Evolutionary conservation across 2,329 filamentous ascomycete genomes (phyloP), one percentile per base, ranked within the genome.

Genomic region (Mycosphaerella arachidis): DNA sequence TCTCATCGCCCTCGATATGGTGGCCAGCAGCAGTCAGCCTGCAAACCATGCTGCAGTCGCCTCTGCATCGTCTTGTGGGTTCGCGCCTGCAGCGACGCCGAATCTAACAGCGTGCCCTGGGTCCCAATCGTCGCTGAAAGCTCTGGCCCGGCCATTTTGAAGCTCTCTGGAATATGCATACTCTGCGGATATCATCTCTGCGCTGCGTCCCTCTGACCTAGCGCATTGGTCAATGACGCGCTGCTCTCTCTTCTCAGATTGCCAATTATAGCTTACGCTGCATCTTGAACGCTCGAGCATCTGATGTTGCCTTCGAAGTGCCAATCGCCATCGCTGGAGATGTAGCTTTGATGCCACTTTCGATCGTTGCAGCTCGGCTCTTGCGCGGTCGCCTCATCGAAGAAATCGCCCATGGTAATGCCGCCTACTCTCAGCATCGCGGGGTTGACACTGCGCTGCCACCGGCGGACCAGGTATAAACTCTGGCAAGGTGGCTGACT

Each of bases 261-360:
- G 29, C 12, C 27, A 31, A 10, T n/a, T 29, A 31, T 18, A 29
- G 50, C 50, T 52, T 35, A 52, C 27, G 30, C 27, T 52, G 50
- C 50, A 33, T 52, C 50, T 56, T 67, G 64, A 33, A 67, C 57
- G 30, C 57, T 58, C 55, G 60, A 68, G 58, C 68, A 70, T 52
- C 62, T 63, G 53, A 73, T 68, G 37, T 66, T 69, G 9, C 72
- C 72, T 56, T 74, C 72, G 56, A 74, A 72, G 58, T 74, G 72
- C 72, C 72, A 74, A 56, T 74, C 72, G 2, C 65, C 55, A 64
- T 74, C 72, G 33, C 64, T 69, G 8, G 63, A 67, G 46, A 73
- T 68, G 35, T 68, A 73, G 33, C 67, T 66, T 46, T 66, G 55
- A 55, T 71, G 71, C 72, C 72, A 75, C 24, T 57, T 53, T 40